A percentile compares a stretch with the other conserved stretches of the same genome.
Evolutionary conservation across 169 alveolate species (phyloP).

Genomic region (Cardiosporidium cionae): DNA sequence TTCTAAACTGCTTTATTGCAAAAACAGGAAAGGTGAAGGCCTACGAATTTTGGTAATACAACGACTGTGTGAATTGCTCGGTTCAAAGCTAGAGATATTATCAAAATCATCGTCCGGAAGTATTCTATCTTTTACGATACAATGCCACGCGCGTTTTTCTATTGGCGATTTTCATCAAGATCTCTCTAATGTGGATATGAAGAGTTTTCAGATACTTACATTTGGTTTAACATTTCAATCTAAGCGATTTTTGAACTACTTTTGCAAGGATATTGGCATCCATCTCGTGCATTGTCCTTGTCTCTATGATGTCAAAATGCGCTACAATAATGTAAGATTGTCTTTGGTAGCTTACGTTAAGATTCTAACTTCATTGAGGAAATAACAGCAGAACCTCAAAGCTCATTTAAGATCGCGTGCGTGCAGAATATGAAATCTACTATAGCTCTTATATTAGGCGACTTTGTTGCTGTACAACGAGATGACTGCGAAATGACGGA

Average conservation of each 20-base stretch:
- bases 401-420: no score
- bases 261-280: slow-evolving; percentile 22
- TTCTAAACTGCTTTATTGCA: no score
- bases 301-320: slow-evolving; percentile 4
- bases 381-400: no score
- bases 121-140: slow-evolving; percentile 9
- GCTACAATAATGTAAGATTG: no score
- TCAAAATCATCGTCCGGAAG: slow-evolving; percentile 19
- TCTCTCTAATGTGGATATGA: neutral
- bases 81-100: slow-evolving; percentile 12
- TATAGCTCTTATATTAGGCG: no score
- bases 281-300: slow-evolving; percentile 14
- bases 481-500: no score
- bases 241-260: slow-evolving; percentile 1
- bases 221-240: slow-evolving; percentile 15
- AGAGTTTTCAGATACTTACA: neutral
- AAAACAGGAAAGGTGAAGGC: neutral
- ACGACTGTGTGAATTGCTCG: neutral
- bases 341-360: no score
- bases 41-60: neutral
- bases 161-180: slow-evolving; percentile 4
- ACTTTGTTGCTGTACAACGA: no score
- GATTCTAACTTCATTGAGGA: no score
- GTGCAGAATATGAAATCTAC: no score
- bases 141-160: slow-evolving; percentile 1